These are phyloP conservation scores for Microcyclosporella mali DNA, from an alignment of 2,329 filamentous ascomycete genomes.

Conservation along the genomic window DNA sequence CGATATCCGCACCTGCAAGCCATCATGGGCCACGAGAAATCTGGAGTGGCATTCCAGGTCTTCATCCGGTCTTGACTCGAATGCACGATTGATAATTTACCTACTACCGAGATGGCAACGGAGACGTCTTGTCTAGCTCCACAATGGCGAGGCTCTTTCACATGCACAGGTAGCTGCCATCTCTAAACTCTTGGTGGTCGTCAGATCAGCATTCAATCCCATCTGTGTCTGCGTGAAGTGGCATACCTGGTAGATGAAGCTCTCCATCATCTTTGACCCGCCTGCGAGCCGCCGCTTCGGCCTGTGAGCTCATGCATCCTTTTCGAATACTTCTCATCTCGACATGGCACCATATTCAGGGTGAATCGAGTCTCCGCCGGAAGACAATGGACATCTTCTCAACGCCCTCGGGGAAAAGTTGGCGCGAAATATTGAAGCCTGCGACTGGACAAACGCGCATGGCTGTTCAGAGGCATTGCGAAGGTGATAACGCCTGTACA, in stretches of 20 bases:
- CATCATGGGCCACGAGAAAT: conserved; percentile 56
- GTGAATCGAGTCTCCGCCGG: conserved; percentile 50
- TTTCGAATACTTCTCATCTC: conserved; percentile 33
- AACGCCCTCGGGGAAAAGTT: conserved; percentile 47
- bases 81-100: conserved; percentile 49
- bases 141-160: conserved; percentile 24
- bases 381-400: conserved; percentile 46
- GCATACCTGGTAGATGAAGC: conserved; percentile 52
- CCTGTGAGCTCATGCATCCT: conserved; percentile 12
- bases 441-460: conserved; percentile 53
- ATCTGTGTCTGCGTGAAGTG: background rate
- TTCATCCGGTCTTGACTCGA: conserved; percentile 44
- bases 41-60: conserved; percentile 50
- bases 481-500: conserved; percentile 46
- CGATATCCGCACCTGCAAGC: conserved; percentile 47
- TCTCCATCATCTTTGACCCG: conserved; percentile 45
- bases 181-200: conserved; percentile 16
- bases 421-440: conserved; percentile 49
- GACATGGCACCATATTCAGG: conserved; percentile 49
- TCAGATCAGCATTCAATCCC: background rate
- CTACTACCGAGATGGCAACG: conserved; percentile 46
- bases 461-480: conserved; percentile 53
- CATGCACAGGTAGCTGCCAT: conserved; percentile 22
- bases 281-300: conserved; percentile 20
- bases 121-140: conserved; percentile 27